Base-by-base conservation (phyloP, 2,329 filamentous ascomycete species). In the Chrysoporthe cubensis region DNA sequence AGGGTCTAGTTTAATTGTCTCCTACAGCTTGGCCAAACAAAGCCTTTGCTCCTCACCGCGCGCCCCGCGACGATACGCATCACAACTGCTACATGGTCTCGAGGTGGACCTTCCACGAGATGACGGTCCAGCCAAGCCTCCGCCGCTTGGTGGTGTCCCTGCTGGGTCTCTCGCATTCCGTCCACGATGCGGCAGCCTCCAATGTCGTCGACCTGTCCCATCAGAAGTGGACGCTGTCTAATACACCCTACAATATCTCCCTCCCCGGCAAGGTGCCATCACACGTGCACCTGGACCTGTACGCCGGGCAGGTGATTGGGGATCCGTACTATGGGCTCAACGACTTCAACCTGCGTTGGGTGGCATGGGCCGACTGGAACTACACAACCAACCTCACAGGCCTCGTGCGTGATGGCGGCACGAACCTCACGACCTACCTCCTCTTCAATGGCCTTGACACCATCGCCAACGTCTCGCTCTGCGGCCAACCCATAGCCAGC, bases 361-460 rank as follows among this genome's bases (percentile, higher is more conserved):
- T 90, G 37, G 80, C 81, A n/a, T 79, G 80, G 72, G 78, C 78
- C 16, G 87, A 89, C 72, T 90, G 88, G 87, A 90, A 85, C 0
- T 90, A 89, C 72, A 84, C 81, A 0, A 83, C 82, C n/a, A 77
- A 78, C 0, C 76, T 89, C 2, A 56, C 75, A 9, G 78, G 76
- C 26, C 71, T 87, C 11, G 43, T 50, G 1, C 44, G 43, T 0
- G 44, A 43, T 14, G 3, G 26, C 42, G 8, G 34, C 4, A 74
- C 71, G 3, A 77, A 80, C 44, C 74, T 74, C 1, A 79, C 72
- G 5, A 87, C 83, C 3, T 89, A 83, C 79, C 80, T 90, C 1
- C 78, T 88, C 0, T 90, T 90, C 76, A 83, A 90, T 66, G 87
- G 87, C 7, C 78, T 90, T 2, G 87, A 90, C 70, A 90, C 87